A percentile compares a stretch with the other conserved stretches of the same genome.
phyloP scores from a whole-genome alignment of 805 yeast species.

The Starmerella bombi region DNA sequence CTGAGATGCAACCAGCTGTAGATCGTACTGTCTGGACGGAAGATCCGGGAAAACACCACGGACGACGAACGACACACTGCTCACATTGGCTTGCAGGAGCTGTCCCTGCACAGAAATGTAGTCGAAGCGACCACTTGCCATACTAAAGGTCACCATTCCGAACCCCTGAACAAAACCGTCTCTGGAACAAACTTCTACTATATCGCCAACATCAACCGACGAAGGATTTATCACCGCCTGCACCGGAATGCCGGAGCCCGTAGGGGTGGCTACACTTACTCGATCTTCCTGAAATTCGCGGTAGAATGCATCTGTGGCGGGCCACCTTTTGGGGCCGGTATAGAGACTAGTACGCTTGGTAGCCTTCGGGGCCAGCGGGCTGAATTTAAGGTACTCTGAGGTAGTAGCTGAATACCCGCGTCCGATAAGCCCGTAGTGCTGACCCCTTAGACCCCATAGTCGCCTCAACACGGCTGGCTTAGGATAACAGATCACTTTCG shows the following conservation, averaged over 20 bases:
- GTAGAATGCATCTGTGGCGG: conserved; percentile 16
- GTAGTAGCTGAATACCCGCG: background rate
- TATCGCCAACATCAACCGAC: conserved; percentile 17
- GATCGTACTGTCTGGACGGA: conserved; percentile 1
- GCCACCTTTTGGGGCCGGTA: conserved; percentile 15
- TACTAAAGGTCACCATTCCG: conserved; percentile 18
- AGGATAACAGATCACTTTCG: background rate
- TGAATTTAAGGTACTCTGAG: conserved; percentile 14
- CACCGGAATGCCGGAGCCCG: background rate
- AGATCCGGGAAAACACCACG: conserved; percentile 7
- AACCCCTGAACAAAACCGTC: conserved; percentile 9
- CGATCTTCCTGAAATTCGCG: background rate
- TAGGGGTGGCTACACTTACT: background rate
- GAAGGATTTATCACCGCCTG: conserved; percentile 8
- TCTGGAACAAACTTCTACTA: conserved; percentile 14
- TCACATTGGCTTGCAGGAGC: background rate
- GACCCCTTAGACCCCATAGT: background rate
- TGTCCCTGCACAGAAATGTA: conserved; percentile 8
- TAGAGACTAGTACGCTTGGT: conserved; percentile 6
- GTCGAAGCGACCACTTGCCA: conserved; percentile 13
- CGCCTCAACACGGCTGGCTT: background rate
- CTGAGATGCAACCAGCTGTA: background rate
- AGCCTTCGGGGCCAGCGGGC: conserved; percentile 14
- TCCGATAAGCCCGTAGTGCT: background rate
- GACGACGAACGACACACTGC: conserved; percentile 12